Percentiles rank a stretch among this genome's conserved stretches.
Evolutionary conservation across 129 eudicot genomes (phyloP).

Genomic region (Lactuca sativa): DNA sequence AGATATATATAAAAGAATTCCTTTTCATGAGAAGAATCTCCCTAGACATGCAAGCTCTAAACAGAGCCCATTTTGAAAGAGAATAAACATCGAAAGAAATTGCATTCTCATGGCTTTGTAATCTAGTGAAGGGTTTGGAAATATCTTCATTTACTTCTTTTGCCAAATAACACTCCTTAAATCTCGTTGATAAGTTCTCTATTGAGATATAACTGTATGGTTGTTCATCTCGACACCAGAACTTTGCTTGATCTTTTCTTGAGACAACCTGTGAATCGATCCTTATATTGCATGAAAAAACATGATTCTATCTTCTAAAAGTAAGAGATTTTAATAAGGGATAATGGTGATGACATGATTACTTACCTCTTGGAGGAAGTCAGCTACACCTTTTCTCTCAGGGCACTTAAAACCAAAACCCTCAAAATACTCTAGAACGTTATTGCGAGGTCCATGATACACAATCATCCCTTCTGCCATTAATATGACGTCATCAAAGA

Average conservation of each 20-base stretch:
- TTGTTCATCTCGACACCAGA: constrained; percentile 45
- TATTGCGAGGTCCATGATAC: constrained; percentile 67
- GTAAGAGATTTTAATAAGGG: too few species aligned
- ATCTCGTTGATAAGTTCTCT: constrained; percentile 38
- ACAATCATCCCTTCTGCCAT: constrained; percentile 87
- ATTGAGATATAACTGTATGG: constrained; percentile 43
- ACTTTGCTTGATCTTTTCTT: constrained; percentile 64
- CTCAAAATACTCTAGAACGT: constrained; percentile 59
- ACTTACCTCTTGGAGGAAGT: constrained; percentile 93
- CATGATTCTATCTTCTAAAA: background rate
- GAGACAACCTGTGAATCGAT: constrained; percentile 52
- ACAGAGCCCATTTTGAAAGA: constrained; percentile 62
- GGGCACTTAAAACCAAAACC: constrained; percentile 80
- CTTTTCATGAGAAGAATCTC: constrained; percentile 62
- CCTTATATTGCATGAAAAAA: background rate
- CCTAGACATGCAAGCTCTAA: constrained; percentile 63
- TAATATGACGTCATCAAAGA: constrained; percentile 78
- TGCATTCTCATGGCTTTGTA: constrained; percentile 42
- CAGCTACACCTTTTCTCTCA: constrained; percentile 84
- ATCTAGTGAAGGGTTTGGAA: constrained; percentile 40
- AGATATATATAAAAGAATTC: constrained; percentile 57
- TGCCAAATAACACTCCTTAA: constrained; percentile 48
- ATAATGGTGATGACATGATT: constrained; percentile 12
- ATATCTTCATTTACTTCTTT: constrained; percentile 40
- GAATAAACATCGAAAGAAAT: constrained; percentile 45